A percentile compares a stretch with the other conserved stretches of the same genome.
These are phyloP conservation scores for Harrya chromipes DNA, from an alignment of 768 basidiomycete genomes.

Conservation along the genomic window DNA sequence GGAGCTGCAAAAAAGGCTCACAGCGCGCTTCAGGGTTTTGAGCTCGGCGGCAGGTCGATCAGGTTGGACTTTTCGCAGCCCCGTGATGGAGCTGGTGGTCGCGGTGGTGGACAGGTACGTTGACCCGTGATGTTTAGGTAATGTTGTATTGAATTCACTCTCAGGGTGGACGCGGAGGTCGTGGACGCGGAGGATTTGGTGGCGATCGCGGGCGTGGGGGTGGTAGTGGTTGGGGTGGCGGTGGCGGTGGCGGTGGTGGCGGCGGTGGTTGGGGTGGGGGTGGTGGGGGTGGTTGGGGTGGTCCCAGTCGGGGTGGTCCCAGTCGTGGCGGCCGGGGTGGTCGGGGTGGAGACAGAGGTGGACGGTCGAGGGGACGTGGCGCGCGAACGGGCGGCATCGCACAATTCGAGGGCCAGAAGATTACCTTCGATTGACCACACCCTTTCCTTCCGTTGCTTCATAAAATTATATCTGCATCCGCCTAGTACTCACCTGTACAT, in stretches of 20 bases:
- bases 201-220: slow-evolving; percentile 38
- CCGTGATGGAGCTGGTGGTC: slow-evolving; percentile 58
- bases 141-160: background rate
- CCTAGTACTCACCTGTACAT: background rate
- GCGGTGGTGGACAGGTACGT: slow-evolving; percentile 44
- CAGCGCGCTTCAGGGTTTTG: slow-evolving; percentile 61
- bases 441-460: background rate
- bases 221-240: slow-evolving; percentile 41
- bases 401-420: slow-evolving; percentile 51
- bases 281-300: slow-evolving; percentile 41
- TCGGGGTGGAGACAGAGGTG: slow-evolving; percentile 37
- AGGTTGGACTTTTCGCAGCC: slow-evolving; percentile 88
- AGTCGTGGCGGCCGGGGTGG: slow-evolving; percentile 36
- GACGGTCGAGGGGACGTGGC: slow-evolving; percentile 38
- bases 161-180: slow-evolving; percentile 34
- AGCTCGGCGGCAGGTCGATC: slow-evolving; percentile 77
- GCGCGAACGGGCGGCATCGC: slow-evolving; percentile 53
- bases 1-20: slow-evolving; percentile 80
- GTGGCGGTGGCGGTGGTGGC: slow-evolving; percentile 35
- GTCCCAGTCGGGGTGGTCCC: slow-evolving; percentile 12
- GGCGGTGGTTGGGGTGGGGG: slow-evolving; percentile 39
- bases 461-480: background rate
- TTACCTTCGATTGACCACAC: slow-evolving; percentile 37
- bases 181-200: slow-evolving; percentile 39
- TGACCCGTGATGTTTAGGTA: slow-evolving; percentile 12